Conservation (phyloP, 2,329 filamentous ascomycete genomes). For the Pseudocercospora fuligena region DNA sequence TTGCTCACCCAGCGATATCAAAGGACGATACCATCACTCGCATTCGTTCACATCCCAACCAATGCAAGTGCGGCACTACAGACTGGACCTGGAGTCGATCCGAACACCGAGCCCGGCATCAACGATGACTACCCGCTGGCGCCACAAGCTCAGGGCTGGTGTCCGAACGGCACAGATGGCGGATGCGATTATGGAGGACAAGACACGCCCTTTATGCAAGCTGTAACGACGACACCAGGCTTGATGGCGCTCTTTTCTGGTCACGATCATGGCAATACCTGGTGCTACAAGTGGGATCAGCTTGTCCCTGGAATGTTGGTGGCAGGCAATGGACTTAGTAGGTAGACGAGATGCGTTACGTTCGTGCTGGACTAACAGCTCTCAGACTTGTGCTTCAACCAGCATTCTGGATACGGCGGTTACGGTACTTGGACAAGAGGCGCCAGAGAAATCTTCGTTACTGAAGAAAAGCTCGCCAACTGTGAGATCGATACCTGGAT, state of each 20-base stretch:
- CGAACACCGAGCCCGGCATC: conserved; percentile 52
- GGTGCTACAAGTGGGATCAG: conserved; percentile 41
- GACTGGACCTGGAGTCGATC: conserved; percentile 45
- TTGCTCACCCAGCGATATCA: conserved; percentile 24
- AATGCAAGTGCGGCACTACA: conserved; percentile 51
- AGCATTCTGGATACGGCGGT: conserved; percentile 40
- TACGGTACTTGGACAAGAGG: conserved; percentile 42
- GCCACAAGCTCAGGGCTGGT: conserved; percentile 47
- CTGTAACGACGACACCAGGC: conserved; percentile 59
- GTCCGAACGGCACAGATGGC: conserved; percentile 42
- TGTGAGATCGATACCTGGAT: conserved; percentile 40
- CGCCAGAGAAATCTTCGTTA: conserved; percentile 36
- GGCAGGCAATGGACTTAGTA: conserved; percentile 37
- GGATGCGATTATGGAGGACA: conserved; percentile 49
- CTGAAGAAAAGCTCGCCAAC: conserved; percentile 28
- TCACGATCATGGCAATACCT: conserved; percentile 62
- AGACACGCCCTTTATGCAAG: conserved; percentile 67
- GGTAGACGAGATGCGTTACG: not conserved
- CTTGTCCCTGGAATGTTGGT: conserved; percentile 36
- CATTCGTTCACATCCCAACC: conserved; percentile 61
- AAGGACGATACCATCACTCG: conserved; percentile 53
- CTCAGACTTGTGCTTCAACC: conserved; percentile 39
- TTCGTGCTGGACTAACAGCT: not conserved
- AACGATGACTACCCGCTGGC: conserved; percentile 50
- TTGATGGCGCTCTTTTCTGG: conserved; percentile 66